Percentiles rank a stretch among this genome's conserved stretches.
Evolutionary conservation across 345 rosid species (phyloP).

Genomic region (Pistacia vera): DNA sequence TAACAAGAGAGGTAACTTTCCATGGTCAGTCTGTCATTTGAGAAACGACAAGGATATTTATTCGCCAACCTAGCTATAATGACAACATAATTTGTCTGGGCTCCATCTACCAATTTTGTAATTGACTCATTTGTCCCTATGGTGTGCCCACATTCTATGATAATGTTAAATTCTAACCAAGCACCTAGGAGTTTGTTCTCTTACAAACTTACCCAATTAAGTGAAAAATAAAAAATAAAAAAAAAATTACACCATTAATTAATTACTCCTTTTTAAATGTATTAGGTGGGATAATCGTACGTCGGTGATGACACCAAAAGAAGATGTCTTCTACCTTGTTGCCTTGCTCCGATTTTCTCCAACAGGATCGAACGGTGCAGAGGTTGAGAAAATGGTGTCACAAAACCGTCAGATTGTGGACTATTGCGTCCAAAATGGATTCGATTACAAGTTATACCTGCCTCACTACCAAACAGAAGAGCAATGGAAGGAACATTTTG

Average conservation of each 20-base stretch:
- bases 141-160: not conserved
- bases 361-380: conserved; percentile 34
- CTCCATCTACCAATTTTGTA: conserved; percentile 16
- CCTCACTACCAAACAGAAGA: conserved; percentile 79
- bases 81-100: conserved; percentile 46
- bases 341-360: conserved; percentile 74
- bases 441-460: conserved; percentile 85
- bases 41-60: conserved; percentile 48
- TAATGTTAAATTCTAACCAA: not conserved
- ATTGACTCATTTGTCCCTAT: conserved; percentile 23
- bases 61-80: conserved; percentile 40
- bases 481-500: conserved; percentile 88
- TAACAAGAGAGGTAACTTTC: conserved; percentile 39
- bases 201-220: not conserved
- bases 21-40: conserved; percentile 28
- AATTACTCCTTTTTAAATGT: not conserved
- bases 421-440: conserved; percentile 44
- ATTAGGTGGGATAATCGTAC: conserved; percentile 77
- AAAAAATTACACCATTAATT: no score
- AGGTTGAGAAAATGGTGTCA: conserved; percentile 51
- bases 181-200: no score
- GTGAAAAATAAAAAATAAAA: not conserved
- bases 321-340: conserved; percentile 84
- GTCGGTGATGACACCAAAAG: conserved; percentile 67
- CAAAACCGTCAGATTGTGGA: conserved; percentile 70